Conservation (phyloP, 2,329 filamentous ascomycete genomes). For the Acephala macrosclerotiorum region DNA sequence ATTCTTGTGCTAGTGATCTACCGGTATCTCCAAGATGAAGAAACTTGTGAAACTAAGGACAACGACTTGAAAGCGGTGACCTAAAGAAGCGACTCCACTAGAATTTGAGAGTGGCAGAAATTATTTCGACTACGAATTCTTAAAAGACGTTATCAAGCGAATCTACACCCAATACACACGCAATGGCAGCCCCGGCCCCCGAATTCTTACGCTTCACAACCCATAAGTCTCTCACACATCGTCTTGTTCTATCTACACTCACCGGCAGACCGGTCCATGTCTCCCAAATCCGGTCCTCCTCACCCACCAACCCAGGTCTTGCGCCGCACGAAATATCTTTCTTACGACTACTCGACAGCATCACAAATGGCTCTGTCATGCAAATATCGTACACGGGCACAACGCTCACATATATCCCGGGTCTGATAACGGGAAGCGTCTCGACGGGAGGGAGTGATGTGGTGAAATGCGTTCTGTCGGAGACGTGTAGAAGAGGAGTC, state of each 20-base stretch:
- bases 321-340: slow-evolving; percentile 94
- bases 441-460: slow-evolving; percentile 75
- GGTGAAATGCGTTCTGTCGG: slow-evolving; percentile 81
- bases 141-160: slow-evolving; percentile 4
- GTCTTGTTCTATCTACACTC: slow-evolving; percentile 88
- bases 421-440: slow-evolving; percentile 86
- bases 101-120: slow-evolving; percentile 22
- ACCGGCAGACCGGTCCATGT: slow-evolving; percentile 91
- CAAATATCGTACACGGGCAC: slow-evolving; percentile 98
- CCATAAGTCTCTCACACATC: slow-evolving; percentile 82
- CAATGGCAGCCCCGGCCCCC: slow-evolving; percentile 43
- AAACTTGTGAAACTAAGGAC: not conserved
- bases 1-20: not conserved
- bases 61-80: slow-evolving; percentile 27
- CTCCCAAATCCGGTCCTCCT: slow-evolving; percentile 89
- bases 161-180: slow-evolving; percentile 12
- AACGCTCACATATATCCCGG: slow-evolving; percentile 88
- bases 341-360: slow-evolving; percentile 88
- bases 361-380: slow-evolving; percentile 94
- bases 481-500: slow-evolving; percentile 79
- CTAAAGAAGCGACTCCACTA: slow-evolving; percentile 17
- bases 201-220: slow-evolving; percentile 78
- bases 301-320: slow-evolving; percentile 86
- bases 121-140: slow-evolving; percentile 19
- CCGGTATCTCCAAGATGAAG: not conserved